Conservation (phyloP, 1,139 yeast genomes). For the Blastobotrys capitulatus region DNA sequence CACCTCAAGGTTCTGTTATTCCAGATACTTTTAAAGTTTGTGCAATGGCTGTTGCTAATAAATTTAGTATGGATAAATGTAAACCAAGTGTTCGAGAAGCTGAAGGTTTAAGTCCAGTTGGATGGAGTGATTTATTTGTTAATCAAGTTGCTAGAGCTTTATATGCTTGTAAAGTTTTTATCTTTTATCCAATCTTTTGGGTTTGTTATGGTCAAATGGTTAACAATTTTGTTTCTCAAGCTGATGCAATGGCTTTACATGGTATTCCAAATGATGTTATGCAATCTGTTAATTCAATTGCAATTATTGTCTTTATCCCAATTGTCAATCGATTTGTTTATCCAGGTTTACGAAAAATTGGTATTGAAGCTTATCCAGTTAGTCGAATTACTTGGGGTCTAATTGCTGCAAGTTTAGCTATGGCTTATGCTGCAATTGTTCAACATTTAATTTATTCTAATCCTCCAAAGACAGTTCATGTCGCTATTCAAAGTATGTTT, state of each 20-base stretch:
- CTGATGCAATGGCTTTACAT: constrained; percentile 58
- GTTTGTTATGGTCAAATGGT: constrained; percentile 63
- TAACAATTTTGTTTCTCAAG: constrained; percentile 59
- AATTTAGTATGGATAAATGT: constrained; percentile 48
- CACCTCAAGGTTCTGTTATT: constrained; percentile 60
- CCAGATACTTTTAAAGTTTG: constrained; percentile 49
- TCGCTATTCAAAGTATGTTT: constrained; percentile 59
- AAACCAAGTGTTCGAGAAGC: constrained; percentile 45
- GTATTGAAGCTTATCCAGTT: constrained; percentile 45
- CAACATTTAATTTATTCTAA: constrained; percentile 68
- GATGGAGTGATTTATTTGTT: constrained; percentile 57
- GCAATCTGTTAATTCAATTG: constrained; percentile 57
- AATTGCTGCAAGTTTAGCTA: constrained; percentile 60
- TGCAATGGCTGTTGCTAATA: constrained; percentile 44
- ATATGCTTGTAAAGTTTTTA: constrained; percentile 58
- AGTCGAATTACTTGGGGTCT: constrained; percentile 74
- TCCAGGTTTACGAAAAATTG: constrained; percentile 49
- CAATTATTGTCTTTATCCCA: constrained; percentile 59
- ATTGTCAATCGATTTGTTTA: constrained; percentile 48
- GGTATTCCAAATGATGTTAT: constrained; percentile 63
- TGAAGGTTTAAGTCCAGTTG: constrained; percentile 36
- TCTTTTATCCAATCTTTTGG: constrained; percentile 62
- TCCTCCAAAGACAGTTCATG: constrained; percentile 61
- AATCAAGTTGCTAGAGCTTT: constrained; percentile 57
- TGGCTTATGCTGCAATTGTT: constrained; percentile 75